Base-by-base conservation (phyloP, 345 rosid genomes). In the Moringa oleifera region DNA sequence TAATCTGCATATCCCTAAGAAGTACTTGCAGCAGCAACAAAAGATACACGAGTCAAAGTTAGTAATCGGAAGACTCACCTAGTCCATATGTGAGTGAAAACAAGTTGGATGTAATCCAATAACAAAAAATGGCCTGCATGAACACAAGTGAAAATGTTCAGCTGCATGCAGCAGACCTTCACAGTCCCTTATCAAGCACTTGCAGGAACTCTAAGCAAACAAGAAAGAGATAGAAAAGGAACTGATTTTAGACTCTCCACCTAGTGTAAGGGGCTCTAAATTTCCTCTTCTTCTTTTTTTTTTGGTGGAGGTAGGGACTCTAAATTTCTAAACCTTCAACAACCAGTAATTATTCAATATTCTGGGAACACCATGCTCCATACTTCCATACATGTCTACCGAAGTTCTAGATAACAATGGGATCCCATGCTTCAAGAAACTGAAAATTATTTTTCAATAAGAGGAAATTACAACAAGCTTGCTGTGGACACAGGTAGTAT, bases 51-150 rank as follows among this genome's bases (percentile, higher is more conserved):
- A 51, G 17, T 25, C 7, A 20, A 9, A 21, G 1, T 47, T 23
- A 23, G n/a, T 0, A 51, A 51, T 47, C 6, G 37, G 25, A 33
- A 58, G 4, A 65, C 90, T 85, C 63, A 93, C 97, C 94, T 62
- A 79, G 75, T 63, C 96, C 96, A 58, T 84, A 88, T 13, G 15
- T 0, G 18, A 93, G 85, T 1, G 97, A 93, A 73, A 90, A 88
- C 59, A 88, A 20, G 77, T 88, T 90, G 58, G 97, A 88, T 20
- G 98, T 84, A 28, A 93, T 62, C 98, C 96, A 88, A 66, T 90
- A 93, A 70, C 96, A 88, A 71, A 90, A 88, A 65, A 90, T 75
- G 55, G 98, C 97, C 97, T 93, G 97, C 77, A 66, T n/a, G n/a
- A 25, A 50, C 31, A 36, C 51, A 21, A 67, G 24, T 51, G 53